Evolutionary conservation across 2,329 filamentous ascomycete species (phyloP).

Genomic region (Colletotrichum paranaense): DNA sequence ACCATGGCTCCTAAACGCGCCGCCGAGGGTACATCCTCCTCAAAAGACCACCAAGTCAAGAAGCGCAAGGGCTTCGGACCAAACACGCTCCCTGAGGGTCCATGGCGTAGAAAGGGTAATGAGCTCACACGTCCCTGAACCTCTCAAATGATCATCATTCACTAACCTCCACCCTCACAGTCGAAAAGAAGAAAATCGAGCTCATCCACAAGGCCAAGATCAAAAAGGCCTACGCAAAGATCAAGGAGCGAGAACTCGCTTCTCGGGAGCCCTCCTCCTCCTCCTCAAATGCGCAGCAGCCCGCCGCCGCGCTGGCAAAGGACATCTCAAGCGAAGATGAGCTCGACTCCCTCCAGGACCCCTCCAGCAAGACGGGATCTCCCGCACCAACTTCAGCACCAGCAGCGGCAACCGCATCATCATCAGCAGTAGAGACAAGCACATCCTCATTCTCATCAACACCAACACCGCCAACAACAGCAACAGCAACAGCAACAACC

Average conservation of each 20-base stretch:
- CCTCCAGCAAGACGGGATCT: constrained; percentile 44
- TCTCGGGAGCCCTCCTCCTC: constrained; percentile 26
- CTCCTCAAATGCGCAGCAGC: constrained; percentile 30
- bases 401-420: neutral
- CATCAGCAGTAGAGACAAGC: neutral
- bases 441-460: constrained; percentile 12
- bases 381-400: constrained; percentile 37
- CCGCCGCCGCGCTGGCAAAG: constrained; percentile 13
- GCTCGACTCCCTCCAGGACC: constrained; percentile 14
- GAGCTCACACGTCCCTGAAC: neutral
- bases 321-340: constrained; percentile 39
- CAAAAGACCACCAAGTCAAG: constrained; percentile 53
- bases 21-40: constrained; percentile 47
- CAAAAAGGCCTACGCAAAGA: constrained; percentile 90
- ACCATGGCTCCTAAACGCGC: constrained; percentile 70
- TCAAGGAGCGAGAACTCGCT: constrained; percentile 72
- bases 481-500: constrained; percentile 1
- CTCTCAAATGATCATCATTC: neutral
- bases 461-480: constrained; percentile 1
- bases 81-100: constrained; percentile 89
- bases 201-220: constrained; percentile 94
- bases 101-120: constrained; percentile 80
- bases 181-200: constrained; percentile 88
- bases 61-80: constrained; percentile 85
- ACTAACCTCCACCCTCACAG: constrained; percentile 52